Evolutionary conservation across 805 yeast species (phyloP).

Genomic region (Lachancea mirantina): DNA sequence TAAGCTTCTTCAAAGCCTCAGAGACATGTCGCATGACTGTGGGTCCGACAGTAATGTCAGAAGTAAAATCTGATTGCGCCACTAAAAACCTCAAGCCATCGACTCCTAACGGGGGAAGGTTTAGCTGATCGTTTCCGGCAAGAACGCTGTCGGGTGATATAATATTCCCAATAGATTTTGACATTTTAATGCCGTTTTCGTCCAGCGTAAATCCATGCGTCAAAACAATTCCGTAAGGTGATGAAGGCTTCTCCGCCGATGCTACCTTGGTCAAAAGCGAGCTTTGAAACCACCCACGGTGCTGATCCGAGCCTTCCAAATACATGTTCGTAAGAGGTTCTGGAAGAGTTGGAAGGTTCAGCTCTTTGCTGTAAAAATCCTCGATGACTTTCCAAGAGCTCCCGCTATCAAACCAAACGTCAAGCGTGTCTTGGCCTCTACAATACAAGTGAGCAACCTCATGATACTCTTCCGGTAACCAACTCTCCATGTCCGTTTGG

Average conservation of each 20-base stretch:
- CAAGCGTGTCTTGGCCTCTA: conserved; percentile 89
- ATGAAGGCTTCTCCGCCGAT: conserved; percentile 25
- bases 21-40: conserved; percentile 67
- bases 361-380: conserved; percentile 32
- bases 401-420: conserved; percentile 99
- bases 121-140: conserved; percentile 45
- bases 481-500: conserved; percentile 36
- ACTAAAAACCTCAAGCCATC: conserved; percentile 90
- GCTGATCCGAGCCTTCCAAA: conserved; percentile 97
- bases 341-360: conserved; percentile 30
- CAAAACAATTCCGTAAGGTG: conserved; percentile 69
- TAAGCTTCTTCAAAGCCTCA: conserved; percentile 70
- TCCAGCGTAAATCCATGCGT: conserved; percentile 95
- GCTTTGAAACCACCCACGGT: conserved; percentile 98
- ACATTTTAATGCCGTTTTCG: conserved; percentile 82
- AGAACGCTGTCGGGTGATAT: conserved; percentile 64
- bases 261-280: conserved; percentile 76
- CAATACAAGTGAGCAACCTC: conserved; percentile 37
- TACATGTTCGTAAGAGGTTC: conserved; percentile 68
- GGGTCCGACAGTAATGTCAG: conserved; percentile 70
- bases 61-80: conserved; percentile 80
- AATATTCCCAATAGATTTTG: conserved; percentile 84
- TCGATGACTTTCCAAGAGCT: conserved; percentile 63
- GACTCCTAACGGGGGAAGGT: conserved; percentile 64
- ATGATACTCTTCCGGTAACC: conserved; percentile 60